Evolutionary conservation across 176 grass and related monocot genomes (phyloP).

Genomic region (Musa beccarii): DNA sequence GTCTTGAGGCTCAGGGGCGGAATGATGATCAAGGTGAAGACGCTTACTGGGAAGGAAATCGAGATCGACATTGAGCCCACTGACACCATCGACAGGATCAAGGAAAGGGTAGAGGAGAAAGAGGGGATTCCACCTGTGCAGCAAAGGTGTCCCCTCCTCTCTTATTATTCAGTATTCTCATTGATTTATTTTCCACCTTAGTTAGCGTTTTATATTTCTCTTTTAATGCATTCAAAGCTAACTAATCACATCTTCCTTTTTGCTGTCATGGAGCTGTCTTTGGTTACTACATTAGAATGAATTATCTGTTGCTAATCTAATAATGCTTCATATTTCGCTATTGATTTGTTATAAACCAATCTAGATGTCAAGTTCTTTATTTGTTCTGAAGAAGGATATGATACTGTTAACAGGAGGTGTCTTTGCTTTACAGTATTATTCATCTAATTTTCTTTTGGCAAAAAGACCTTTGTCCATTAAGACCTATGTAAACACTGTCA

Average conservation of each 20-base stretch:
- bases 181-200: background rate
- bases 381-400: background rate
- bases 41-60: slow-evolving; percentile 10
- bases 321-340: too few species aligned
- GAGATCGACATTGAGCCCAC: slow-evolving; percentile 12
- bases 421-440: background rate
- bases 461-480: background rate
- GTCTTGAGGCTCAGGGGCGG: slow-evolving; percentile 8
- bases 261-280: too few species aligned
- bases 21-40: slow-evolving; percentile 14
- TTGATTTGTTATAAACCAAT: background rate
- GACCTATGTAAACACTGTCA: background rate
- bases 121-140: slow-evolving; percentile 14
- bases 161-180: background rate
- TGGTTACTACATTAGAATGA: too few species aligned
- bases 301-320: too few species aligned
- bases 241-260: too few species aligned
- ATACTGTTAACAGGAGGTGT: background rate
- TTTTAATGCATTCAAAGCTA: too few species aligned
- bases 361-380: background rate
- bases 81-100: slow-evolving; percentile 9
- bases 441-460: too few species aligned
- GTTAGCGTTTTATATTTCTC: too few species aligned
- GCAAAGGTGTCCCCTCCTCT: background rate
- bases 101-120: slow-evolving; percentile 12